Percentiles rank a stretch among this genome's conserved stretches.
Evolutionary conservation across 257 asterid genomes (phyloP).

Genomic region (Voacanga thouarsii): DNA sequence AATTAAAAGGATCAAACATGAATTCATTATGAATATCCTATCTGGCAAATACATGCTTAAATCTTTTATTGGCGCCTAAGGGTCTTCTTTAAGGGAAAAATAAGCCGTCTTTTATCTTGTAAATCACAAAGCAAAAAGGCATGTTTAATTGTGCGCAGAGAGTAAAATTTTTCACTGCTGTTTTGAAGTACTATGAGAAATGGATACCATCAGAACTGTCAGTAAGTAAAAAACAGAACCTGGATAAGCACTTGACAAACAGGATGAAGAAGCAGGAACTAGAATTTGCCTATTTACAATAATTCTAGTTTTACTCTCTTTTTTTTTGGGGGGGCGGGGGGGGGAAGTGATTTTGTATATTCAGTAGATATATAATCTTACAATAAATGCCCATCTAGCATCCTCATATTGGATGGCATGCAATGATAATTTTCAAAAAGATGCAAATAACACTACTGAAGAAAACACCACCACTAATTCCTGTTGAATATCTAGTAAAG

Average conservation of each 20-base stretch:
- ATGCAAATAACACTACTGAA: not conserved
- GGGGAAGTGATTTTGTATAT: not conserved
- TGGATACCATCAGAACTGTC: not conserved
- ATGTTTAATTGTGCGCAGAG: not conserved
- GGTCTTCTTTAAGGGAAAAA: not conserved
- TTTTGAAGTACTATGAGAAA: not conserved
- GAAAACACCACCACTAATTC: not conserved
- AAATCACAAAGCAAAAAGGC: slow-evolving; percentile 1
- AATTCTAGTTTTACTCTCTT: not conserved
- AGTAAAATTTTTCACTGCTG: not conserved
- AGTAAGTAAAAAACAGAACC: not conserved
- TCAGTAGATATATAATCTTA: not conserved
- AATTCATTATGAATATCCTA: not conserved
- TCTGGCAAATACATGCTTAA: not conserved
- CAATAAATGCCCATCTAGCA: not conserved
- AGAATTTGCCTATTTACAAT: not conserved
- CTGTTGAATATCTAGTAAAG: not conserved
- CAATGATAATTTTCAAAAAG: not conserved
- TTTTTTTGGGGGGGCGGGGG: not conserved
- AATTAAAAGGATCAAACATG: not conserved
- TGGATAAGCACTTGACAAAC: not conserved
- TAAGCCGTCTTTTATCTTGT: not conserved
- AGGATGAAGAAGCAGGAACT: not conserved
- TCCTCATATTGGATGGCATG: not conserved
- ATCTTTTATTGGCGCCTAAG: not conserved